Evolutionary conservation across 108 stramenopile species (phyloP), one percentile per base, ranked within the genome.

Genomic region (Pseudonitzschia multistriata): DNA sequence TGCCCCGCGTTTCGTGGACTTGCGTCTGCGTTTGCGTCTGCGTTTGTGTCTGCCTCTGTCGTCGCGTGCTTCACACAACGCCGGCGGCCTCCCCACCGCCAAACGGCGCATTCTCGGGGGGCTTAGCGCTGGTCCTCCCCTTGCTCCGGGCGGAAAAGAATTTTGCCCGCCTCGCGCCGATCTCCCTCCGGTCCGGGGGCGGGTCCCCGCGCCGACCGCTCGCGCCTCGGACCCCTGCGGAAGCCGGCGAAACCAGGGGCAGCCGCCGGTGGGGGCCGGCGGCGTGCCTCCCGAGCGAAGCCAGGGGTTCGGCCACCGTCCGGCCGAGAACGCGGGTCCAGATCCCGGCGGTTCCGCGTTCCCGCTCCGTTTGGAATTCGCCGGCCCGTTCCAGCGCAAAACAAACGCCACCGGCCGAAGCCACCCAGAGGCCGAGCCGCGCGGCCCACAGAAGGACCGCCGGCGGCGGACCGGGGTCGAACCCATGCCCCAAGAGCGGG

Each of bases 321-420:
- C 59, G 14, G 1, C 63, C 42, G 11, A 64, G 34, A 0, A 47
- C 40, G 15, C 47, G 37, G 21, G 40, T 45, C 63, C 63, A 64
- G 39, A 64, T 47, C 6, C 42, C 40, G 7, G 11, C 57, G 57
- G 14, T 17, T 24, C 31, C 56, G 57, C 34, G 0, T 7, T 21
- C 33, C n/a, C 33, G 63, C 62, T 63, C 13, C 21, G 11, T 1
- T 25, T 37, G 59, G 29, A 54, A 25, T 35, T 29, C 37, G 36
- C 15, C 24, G 27, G 27, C 19, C 10, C 11, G 15, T 4, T 63
- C 40, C 63, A 64, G 37, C 63, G 13, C 28, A 14, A 45, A 25
- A 3, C 40, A 45, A 2, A 39, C 28, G 4, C 27, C 24, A 2
- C 5, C 22, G 3, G 47, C 11, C 63, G 37, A 64, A 0, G 27